Evolutionary conservation across 2,329 filamentous ascomycete species (phyloP).

Genomic region (Fusarium napiforme): DNA sequence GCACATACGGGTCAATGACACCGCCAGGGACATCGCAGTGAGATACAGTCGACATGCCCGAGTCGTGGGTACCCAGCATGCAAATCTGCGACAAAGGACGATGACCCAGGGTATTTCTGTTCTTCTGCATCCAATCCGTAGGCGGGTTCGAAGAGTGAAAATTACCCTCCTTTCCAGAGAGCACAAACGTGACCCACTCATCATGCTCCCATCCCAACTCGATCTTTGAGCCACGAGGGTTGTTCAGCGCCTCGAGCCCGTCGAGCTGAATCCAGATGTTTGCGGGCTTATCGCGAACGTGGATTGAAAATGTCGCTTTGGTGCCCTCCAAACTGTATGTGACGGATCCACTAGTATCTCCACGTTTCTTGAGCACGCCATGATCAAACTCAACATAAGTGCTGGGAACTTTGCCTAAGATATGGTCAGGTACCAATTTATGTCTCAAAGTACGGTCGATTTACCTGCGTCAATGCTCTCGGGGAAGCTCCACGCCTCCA

Average conservation of each 20-base stretch:
- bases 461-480: constrained; percentile 11
- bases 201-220: constrained; percentile 13
- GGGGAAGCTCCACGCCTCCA: constrained; percentile 6
- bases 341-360: constrained; percentile 3
- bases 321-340: constrained; percentile 3
- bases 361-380: background rate
- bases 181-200: constrained; percentile 4
- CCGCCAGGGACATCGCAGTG: background rate
- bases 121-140: constrained; percentile 16
- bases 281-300: constrained; percentile 11
- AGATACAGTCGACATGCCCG: constrained; percentile 3
- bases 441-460: background rate
- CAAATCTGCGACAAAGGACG: constrained; percentile 10
- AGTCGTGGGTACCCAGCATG: constrained; percentile 5
- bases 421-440: background rate
- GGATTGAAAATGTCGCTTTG: constrained; percentile 1
- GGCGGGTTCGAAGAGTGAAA: constrained; percentile 10
- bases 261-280: constrained; percentile 11
- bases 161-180: background rate
- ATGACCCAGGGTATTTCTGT: background rate
- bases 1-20: constrained; percentile 7
- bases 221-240: constrained; percentile 1
- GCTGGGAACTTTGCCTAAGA: background rate
- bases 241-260: background rate
- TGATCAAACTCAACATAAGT: constrained; percentile 5